These are phyloP conservation scores for Fusarium neocosmosporiellum DNA, from an alignment of 2,329 filamentous ascomycete genomes.

Conservation along the genomic window DNA sequence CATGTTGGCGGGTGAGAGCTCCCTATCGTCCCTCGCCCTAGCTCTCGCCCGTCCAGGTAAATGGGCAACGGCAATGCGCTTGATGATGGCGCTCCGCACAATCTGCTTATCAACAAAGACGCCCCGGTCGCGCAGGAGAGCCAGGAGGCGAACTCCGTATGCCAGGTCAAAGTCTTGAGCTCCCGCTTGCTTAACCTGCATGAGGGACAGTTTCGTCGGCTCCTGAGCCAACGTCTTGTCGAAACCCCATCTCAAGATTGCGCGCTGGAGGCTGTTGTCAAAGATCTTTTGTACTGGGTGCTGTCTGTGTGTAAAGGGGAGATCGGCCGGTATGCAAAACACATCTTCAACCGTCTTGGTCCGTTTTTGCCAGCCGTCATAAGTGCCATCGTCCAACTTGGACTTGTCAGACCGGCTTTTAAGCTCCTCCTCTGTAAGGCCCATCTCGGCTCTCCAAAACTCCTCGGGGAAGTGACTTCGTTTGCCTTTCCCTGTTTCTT, in stretches of 20 bases:
- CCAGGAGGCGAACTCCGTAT: constrained; percentile 51
- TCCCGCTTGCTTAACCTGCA: constrained; percentile 11
- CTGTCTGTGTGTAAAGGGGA: constrained; percentile 52
- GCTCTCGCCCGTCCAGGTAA: constrained; percentile 44
- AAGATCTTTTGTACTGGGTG: constrained; percentile 64
- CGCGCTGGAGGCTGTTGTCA: constrained; percentile 50
- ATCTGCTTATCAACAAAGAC: constrained; percentile 49
- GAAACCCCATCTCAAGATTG: constrained; percentile 60
- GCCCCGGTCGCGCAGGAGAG: constrained; percentile 49
- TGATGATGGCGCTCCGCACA: constrained; percentile 43
- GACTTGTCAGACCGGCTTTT: not conserved
- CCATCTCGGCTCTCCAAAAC: constrained; percentile 41
- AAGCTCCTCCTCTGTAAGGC: constrained; percentile 9
- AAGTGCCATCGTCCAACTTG: not conserved
- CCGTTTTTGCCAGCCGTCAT: not conserved
- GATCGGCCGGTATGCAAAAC: constrained; percentile 51
- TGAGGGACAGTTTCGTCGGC: constrained; percentile 24
- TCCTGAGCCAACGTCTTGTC: constrained; percentile 47
- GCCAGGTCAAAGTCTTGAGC: constrained; percentile 48
- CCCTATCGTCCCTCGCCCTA: constrained; percentile 46
- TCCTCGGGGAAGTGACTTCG: constrained; percentile 33
- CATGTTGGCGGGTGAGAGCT: constrained; percentile 45
- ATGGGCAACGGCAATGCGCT: constrained; percentile 46
- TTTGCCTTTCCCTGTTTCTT: constrained; percentile 15
- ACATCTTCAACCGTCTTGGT: not conserved